Evolutionary conservation across 768 basidiomycete species (phyloP).

Genomic region (Tricholoma terreum): DNA sequence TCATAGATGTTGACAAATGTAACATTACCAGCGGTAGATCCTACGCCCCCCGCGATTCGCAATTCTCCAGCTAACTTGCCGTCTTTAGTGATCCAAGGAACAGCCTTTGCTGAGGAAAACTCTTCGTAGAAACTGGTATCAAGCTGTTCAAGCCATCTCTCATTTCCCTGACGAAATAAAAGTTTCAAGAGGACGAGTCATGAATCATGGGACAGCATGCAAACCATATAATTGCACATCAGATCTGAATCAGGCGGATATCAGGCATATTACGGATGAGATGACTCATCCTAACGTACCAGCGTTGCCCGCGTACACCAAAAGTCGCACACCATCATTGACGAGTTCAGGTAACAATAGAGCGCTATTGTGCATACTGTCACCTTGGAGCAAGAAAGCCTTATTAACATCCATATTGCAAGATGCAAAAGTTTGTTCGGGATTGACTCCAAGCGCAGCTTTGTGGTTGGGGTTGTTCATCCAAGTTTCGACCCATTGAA

Average conservation of each 20-base stretch:
- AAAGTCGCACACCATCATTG: constrained; percentile 74
- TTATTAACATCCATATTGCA: constrained; percentile 82
- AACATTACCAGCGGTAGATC: constrained; percentile 73
- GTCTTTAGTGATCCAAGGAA: constrained; percentile 55
- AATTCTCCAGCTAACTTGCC: constrained; percentile 66
- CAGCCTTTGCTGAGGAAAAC: constrained; percentile 46
- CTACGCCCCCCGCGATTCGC: constrained; percentile 62
- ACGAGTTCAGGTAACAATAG: constrained; percentile 76
- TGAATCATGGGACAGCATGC: constrained; percentile 13
- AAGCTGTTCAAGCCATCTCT: constrained; percentile 68
- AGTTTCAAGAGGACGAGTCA: neutral
- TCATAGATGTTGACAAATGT: constrained; percentile 77
- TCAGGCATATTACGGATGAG: constrained; percentile 5
- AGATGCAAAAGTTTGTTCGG: constrained; percentile 54
- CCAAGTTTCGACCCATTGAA: constrained; percentile 86
- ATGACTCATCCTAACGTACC: constrained; percentile 38
- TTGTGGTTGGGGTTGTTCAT: constrained; percentile 79
- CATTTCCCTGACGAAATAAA: constrained; percentile 54
- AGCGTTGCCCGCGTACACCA: constrained; percentile 89
- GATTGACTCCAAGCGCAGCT: constrained; percentile 72
- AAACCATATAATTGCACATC: constrained; percentile 84
- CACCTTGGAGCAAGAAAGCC: constrained; percentile 78
- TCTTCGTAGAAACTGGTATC: constrained; percentile 60
- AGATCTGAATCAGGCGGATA: constrained; percentile 46
- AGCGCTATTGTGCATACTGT: constrained; percentile 82